Evolutionary conservation across 495 filamentous ascomycete genomes (phyloP).

Genomic region (Penicillium pancosmium): DNA sequence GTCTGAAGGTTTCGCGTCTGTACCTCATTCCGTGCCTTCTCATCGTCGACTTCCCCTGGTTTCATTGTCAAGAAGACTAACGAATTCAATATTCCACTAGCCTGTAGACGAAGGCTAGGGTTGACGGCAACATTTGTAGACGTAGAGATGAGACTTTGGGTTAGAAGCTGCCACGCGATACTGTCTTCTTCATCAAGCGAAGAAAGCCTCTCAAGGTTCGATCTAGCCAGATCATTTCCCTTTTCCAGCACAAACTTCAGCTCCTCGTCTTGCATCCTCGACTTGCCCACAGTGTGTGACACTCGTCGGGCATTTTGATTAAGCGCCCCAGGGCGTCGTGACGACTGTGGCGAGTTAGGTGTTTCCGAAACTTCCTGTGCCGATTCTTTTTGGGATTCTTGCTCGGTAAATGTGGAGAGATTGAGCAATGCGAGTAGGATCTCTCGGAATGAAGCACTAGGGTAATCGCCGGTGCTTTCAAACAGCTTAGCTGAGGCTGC

Average conservation of each 20-base stretch:
- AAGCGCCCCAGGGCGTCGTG: slow-evolving; percentile 32
- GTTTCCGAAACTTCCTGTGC: slow-evolving; percentile 24
- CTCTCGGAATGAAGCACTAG: slow-evolving; percentile 76
- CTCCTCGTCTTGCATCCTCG: slow-evolving; percentile 50
- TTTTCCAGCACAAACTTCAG: slow-evolving; percentile 78
- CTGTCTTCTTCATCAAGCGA: slow-evolving; percentile 57
- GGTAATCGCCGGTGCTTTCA: slow-evolving; percentile 87
- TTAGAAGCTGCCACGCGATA: slow-evolving; percentile 77
- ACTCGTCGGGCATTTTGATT: slow-evolving; percentile 66
- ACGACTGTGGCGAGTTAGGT: slow-evolving; percentile 33
- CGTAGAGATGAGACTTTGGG: slow-evolving; percentile 65
- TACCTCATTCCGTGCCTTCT: slow-evolving; percentile 48
- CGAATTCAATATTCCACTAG: slow-evolving; percentile 74
- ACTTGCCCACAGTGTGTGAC: slow-evolving; percentile 47
- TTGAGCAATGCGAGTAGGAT: slow-evolving; percentile 74
- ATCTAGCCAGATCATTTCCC: slow-evolving; percentile 71
- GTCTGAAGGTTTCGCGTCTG: slow-evolving; percentile 74
- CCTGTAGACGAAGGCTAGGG: slow-evolving; percentile 67
- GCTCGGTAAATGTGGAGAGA: slow-evolving; percentile 53
- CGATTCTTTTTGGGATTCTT: slow-evolving; percentile 31
- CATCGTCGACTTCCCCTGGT: slow-evolving; percentile 31
- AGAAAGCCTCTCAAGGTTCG: slow-evolving; percentile 78
- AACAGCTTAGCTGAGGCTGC: slow-evolving; percentile 84
- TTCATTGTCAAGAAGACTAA: slow-evolving; percentile 61
- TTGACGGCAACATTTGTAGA: slow-evolving; percentile 56